These are phyloP conservation scores for Allium fistulosum DNA, from an alignment of 106 monocot species.

Conservation along the genomic window DNA sequence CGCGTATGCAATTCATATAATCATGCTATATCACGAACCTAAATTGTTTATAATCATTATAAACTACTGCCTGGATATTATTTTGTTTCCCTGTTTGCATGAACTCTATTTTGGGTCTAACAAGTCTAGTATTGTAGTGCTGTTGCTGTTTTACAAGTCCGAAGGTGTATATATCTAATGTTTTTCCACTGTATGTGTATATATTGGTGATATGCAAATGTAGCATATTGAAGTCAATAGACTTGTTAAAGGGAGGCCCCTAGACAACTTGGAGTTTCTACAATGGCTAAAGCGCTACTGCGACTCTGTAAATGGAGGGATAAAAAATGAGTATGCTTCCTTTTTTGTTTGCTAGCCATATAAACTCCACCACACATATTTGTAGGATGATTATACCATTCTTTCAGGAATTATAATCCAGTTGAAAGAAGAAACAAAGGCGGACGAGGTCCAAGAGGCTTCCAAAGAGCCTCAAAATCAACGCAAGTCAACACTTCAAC, in stretches of 20 bases:
- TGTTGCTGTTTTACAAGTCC: too few species aligned
- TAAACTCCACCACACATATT: neutral
- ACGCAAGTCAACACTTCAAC: conserved; percentile 40
- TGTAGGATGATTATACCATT: neutral
- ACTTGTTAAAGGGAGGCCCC: conserved; percentile 76
- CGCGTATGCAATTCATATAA: too few species aligned
- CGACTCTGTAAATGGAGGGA: conserved; percentile 76
- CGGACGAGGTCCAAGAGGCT: conserved; percentile 32
- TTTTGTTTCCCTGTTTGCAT: too few species aligned
- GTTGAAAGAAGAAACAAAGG: conserved; percentile 80
- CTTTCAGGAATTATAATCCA: conserved; percentile 83
- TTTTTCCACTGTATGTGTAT: too few species aligned
- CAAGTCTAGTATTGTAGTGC: too few species aligned
- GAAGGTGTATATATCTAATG: too few species aligned
- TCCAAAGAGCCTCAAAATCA: conserved; percentile 48
- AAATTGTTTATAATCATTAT: too few species aligned
- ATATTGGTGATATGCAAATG: neutral
- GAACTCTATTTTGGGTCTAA: too few species aligned
- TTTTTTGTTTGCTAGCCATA: neutral
- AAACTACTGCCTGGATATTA: too few species aligned
- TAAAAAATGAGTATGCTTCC: conserved; percentile 59
- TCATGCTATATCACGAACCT: too few species aligned
- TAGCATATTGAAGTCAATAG: conserved; percentile 87
- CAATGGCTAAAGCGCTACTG: conserved; percentile 91
- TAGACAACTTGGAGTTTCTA: conserved; percentile 83